These are phyloP conservation scores for Pseudogymnoascus destructans DNA, from an alignment of 2,329 filamentous ascomycete species.

Conservation along the genomic window DNA sequence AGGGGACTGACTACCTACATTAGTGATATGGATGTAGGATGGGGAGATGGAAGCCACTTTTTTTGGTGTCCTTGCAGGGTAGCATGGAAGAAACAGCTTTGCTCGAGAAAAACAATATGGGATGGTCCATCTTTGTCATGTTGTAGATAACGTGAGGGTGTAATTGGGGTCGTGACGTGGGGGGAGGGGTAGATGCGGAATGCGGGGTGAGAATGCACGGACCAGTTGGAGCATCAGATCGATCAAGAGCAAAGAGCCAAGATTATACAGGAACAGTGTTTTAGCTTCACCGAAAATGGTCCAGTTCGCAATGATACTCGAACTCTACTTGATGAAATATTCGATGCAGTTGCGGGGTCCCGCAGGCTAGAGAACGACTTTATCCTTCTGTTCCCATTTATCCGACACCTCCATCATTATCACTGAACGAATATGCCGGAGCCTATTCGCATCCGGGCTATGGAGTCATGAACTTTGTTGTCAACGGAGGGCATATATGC, in stretches of 20 bases:
- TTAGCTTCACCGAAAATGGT: background rate
- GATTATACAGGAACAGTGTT: background rate
- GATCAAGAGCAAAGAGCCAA: background rate
- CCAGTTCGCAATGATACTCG: background rate
- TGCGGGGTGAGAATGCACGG: background rate
- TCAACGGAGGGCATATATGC: background rate
- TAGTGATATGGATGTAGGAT: background rate
- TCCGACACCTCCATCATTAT: conserved; percentile 26
- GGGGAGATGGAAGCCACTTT: background rate
- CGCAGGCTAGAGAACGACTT: conserved; percentile 17
- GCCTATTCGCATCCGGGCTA: conserved; percentile 29
- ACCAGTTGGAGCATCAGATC: background rate
- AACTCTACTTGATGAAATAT: conserved; percentile 16
- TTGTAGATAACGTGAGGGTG: background rate
- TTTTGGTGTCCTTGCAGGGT: too few species aligned
- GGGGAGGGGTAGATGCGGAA: background rate
- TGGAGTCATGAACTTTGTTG: background rate
- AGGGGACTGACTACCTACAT: background rate
- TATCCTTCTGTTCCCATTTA: conserved; percentile 30
- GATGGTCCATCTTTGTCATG: background rate
- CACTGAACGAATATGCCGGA: conserved; percentile 29
- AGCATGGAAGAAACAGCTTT: background rate
- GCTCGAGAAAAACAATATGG: background rate
- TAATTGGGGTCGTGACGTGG: background rate
- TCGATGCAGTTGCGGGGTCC: conserved; percentile 21